Conservation (phyloP, 805 yeast genomes). For the Sugiyamaella smithiae region DNA sequence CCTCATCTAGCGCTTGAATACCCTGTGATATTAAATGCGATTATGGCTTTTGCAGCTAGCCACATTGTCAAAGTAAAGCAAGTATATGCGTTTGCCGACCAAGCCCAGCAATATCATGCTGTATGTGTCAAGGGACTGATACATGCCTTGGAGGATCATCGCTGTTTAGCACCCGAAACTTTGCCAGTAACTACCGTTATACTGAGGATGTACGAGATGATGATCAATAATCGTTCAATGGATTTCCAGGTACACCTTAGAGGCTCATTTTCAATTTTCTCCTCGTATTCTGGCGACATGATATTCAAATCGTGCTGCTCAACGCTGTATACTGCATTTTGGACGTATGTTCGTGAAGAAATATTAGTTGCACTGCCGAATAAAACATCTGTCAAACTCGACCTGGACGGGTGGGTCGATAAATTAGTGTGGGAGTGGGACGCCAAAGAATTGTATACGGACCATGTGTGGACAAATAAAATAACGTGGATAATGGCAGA, state of each 20-base stretch:
- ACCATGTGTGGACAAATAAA: slow-evolving; percentile 5
- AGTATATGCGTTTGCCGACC: slow-evolving; percentile 4
- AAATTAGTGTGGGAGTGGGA: neutral
- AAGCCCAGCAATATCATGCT: slow-evolving; percentile 5
- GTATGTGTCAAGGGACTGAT: slow-evolving; percentile 1
- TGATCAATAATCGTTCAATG: slow-evolving; percentile 2
- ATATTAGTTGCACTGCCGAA: neutral
- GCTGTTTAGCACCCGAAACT: neutral
- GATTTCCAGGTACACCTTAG: slow-evolving; percentile 3
- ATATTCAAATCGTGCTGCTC: neutral
- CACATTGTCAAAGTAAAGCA: slow-evolving; percentile 3
- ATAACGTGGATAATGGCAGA: slow-evolving; percentile 1
- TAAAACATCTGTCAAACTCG: slow-evolving; percentile 1
- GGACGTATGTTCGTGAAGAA: slow-evolving; percentile 1
- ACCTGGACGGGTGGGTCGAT: neutral
- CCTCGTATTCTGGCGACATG: slow-evolving; percentile 1
- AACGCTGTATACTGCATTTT: slow-evolving; percentile 1
- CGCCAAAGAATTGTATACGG: neutral
- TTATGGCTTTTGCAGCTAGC: slow-evolving; percentile 5
- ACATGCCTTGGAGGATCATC: slow-evolving; percentile 2
- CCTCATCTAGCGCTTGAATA: neutral
- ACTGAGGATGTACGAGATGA: slow-evolving; percentile 2
- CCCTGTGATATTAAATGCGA: slow-evolving; percentile 1
- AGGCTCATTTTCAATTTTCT: slow-evolving; percentile 4
- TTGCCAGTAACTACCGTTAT: neutral